These are phyloP conservation scores for Limnomonas spitsbergensis DNA, from an alignment of 139 green algal genomes.

Conservation along the genomic window DNA sequence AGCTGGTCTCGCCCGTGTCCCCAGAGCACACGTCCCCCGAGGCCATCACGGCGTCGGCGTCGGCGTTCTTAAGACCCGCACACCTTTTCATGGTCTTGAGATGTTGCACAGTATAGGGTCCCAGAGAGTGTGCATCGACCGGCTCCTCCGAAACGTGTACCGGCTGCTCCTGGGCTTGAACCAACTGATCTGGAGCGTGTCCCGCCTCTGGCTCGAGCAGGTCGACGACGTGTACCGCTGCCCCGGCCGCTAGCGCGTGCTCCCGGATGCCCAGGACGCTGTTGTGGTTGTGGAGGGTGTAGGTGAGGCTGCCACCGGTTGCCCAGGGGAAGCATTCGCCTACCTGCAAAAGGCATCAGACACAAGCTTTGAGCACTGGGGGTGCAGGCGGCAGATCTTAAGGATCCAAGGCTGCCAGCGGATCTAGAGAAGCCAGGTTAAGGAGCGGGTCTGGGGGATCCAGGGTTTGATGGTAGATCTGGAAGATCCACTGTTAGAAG, in stretches of 20 bases:
- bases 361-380: no score
- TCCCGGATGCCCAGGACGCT: slow-evolving; percentile 81
- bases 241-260: slow-evolving; percentile 49
- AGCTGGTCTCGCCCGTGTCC: neutral
- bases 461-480: no score
- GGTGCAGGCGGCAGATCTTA: no score
- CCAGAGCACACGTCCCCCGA: neutral
- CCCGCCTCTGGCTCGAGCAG: no score
- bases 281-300: slow-evolving; percentile 75
- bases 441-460: no score
- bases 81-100: neutral
- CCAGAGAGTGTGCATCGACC: neutral
- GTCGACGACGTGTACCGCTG: slow-evolving; percentile 24
- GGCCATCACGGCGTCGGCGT: neutral
- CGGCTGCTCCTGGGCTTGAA: slow-evolving; percentile 27
- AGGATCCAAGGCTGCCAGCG: no score
- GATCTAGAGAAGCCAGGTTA: neutral
- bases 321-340: slow-evolving; percentile 79
- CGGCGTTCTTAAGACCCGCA: neutral
- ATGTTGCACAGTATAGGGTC: neutral
- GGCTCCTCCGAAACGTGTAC: neutral
- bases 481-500: no score
- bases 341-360: slow-evolving; percentile 49
- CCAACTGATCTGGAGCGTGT: neutral
- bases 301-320: slow-evolving; percentile 23